These are phyloP conservation scores for Trichosporon sp. DNA, from an alignment of 1,284 basidiomycete species.

Conservation along the genomic window DNA sequence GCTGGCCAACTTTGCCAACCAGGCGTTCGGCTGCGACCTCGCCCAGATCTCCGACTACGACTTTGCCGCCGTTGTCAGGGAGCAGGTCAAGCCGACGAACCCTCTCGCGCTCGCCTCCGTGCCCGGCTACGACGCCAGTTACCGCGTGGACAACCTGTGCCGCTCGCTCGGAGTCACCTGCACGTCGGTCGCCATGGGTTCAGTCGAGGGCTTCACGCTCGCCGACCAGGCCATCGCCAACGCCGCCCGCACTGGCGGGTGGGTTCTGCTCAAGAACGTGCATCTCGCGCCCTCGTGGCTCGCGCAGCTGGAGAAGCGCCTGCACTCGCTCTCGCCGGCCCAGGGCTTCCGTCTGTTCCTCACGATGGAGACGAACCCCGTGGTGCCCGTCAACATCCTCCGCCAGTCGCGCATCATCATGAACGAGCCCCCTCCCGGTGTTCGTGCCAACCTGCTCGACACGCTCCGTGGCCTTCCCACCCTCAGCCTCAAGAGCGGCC, in stretches of 20 bases:
- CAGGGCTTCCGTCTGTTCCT: slow-evolving; percentile 90
- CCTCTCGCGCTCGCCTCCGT: slow-evolving; percentile 89
- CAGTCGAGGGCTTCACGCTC: slow-evolving; percentile 87
- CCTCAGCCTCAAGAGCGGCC: slow-evolving; percentile 61
- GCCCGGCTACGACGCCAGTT: slow-evolving; percentile 94
- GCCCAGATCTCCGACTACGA: slow-evolving; percentile 51
- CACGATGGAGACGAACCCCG: slow-evolving; percentile 84
- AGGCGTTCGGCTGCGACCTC: slow-evolving; percentile 41
- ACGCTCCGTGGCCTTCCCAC: slow-evolving; percentile 76
- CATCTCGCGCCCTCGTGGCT: slow-evolving; percentile 92
- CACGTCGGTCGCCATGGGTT: slow-evolving; percentile 93
- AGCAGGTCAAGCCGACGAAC: slow-evolving; percentile 72
- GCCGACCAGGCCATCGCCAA: slow-evolving; percentile 90
- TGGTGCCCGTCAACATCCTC: slow-evolving; percentile 88
- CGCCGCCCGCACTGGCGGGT: slow-evolving; percentile 82
- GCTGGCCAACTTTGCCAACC: slow-evolving; percentile 33
- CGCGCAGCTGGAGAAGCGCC: slow-evolving; percentile 87
- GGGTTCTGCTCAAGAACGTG: slow-evolving; percentile 94
- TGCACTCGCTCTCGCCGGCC: slow-evolving; percentile 85
- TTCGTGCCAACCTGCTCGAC: slow-evolving; percentile 90
- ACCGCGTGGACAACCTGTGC: slow-evolving; percentile 84
- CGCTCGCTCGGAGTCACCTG: slow-evolving; percentile 69
- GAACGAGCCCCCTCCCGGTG: slow-evolving; percentile 94
- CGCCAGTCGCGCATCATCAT: slow-evolving; percentile 91
- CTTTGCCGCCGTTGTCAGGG: slow-evolving; percentile 66